A percentile compares a stretch with the other conserved stretches of the same genome.
These are phyloP conservation scores for Rhizopogon vesiculosus DNA, from an alignment of 768 basidiomycete genomes.

Conservation along the genomic window DNA sequence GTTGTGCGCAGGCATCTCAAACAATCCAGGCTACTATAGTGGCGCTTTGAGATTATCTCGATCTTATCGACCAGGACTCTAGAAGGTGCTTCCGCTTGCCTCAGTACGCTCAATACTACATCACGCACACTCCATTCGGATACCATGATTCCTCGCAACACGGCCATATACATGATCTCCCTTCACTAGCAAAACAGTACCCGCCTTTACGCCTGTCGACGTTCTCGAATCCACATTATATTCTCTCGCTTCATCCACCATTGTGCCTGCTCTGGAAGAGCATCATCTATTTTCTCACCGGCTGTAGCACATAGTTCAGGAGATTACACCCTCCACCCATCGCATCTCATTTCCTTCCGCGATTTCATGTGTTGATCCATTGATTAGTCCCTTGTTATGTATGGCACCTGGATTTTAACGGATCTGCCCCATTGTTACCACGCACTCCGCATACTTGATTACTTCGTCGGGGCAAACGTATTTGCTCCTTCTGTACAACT, in stretches of 20 bases:
- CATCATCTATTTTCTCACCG: conserved; percentile 2
- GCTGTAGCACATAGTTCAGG: conserved; percentile 6
- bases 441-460: neutral
- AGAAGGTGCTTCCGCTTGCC: neutral
- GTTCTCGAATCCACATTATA: neutral
- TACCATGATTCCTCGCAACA: neutral
- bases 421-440: conserved; percentile 1
- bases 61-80: neutral
- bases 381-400: neutral
- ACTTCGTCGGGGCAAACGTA: neutral
- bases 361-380: neutral
- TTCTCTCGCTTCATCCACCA: neutral
- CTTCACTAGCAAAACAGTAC: neutral
- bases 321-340: neutral
- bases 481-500: conserved; percentile 2
- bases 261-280: neutral
- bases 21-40: conserved; percentile 63
- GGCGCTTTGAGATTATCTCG: neutral
- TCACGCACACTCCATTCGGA: neutral
- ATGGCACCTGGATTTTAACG: conserved; percentile 1
- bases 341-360: neutral
- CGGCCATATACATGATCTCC: neutral
- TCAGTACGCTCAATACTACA: neutral
- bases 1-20: conserved; percentile 75
- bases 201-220: neutral